phyloP scores from a whole-genome alignment of 2,329 filamentous ascomycete genomes.

The Septoria linicola region DNA sequence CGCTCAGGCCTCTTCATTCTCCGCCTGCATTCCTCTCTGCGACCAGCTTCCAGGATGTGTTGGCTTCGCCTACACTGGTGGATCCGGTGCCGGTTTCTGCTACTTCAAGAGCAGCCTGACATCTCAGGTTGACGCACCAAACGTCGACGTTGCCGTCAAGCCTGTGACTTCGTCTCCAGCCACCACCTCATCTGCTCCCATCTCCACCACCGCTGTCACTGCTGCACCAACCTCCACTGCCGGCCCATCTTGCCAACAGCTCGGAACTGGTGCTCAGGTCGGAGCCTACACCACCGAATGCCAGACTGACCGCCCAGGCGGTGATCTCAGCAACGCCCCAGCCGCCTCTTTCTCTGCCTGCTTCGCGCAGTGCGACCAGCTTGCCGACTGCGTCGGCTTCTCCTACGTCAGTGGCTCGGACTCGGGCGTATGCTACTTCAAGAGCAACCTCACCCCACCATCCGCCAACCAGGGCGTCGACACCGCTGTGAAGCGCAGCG shows the following conservation, averaged over 20 bases:
- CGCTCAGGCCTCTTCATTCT: constrained; percentile 20
- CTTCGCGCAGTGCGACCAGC: constrained; percentile 12
- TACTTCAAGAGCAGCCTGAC: constrained; percentile 19
- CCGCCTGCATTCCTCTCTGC: constrained; percentile 29
- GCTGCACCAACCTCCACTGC: not conserved
- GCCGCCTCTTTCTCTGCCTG: constrained; percentile 12
- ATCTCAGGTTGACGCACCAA: constrained; percentile 4
- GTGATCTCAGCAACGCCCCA: constrained; percentile 12
- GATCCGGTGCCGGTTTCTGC: constrained; percentile 15
- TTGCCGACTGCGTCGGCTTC: constrained; percentile 20
- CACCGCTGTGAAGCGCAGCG: constrained; percentile 11
- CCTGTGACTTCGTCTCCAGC: not conserved
- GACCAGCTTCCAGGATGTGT: constrained; percentile 22
- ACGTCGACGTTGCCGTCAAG: constrained; percentile 12
- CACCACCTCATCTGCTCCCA: not conserved
- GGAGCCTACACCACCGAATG: constrained; percentile 17
- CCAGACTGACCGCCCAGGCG: constrained; percentile 18
- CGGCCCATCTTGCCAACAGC: constrained; percentile 7
- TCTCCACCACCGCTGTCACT: not conserved
- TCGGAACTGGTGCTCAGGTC: constrained; percentile 11
- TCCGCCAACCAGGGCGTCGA: constrained; percentile 13
- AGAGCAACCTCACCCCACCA: constrained; percentile 12
- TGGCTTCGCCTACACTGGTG: constrained; percentile 20
- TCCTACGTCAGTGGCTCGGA: constrained; percentile 19
- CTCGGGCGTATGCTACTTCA: constrained; percentile 22